Base-by-base conservation (phyloP, 1,284 basidiomycete species). In the Rhizoctonia solani region DNA sequence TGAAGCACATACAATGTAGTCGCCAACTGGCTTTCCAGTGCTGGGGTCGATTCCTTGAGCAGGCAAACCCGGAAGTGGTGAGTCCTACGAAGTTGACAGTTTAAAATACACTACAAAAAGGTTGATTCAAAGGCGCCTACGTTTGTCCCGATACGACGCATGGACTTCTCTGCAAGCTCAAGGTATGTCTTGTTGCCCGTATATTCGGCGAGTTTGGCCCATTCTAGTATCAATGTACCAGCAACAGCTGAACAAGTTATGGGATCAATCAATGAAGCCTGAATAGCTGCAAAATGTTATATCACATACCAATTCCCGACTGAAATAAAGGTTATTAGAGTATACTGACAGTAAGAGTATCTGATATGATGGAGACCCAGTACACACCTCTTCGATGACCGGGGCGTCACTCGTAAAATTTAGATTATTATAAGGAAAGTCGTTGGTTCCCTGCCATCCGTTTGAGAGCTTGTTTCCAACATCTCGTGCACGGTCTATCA, bases 401-500 rank as follows among this genome's bases (percentile, higher is more conserved):
- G 70, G 69, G 13, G 11, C 42, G 47, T 71, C 53, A 4, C 69
- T 61, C 25, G 8, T 47, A 54, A 71, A 71, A 55, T 71, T 27
- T 19, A 70, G 25, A 34, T 16, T 49, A 21, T 59, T 66, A 42
- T 68, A 71, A 4, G 70, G 70, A 19, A 71, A 54, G 42, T 56
- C 61, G 30, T 65, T 69, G 4, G 86, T 86, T 32, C 77, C 79
- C 46, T 81, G 77, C 81, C 84, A 90, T 4, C 83, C 86, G 71
- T 80, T 81, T 0, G 81, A 78, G 77, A 94, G 77, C 75, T 89
- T 89, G 74, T 92, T 85, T 0, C 85, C 87, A 21, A 93, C 80
- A 72, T 89, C 79, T 74, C 85, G 82, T 0, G 92, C 89, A 72
- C 79, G 76, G 19, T 83, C 75, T 1, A 91, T 76, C 41, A 91